Conservation (phyloP, 2,329 filamentous ascomycete species). For the Diaporthe velutina region DNA sequence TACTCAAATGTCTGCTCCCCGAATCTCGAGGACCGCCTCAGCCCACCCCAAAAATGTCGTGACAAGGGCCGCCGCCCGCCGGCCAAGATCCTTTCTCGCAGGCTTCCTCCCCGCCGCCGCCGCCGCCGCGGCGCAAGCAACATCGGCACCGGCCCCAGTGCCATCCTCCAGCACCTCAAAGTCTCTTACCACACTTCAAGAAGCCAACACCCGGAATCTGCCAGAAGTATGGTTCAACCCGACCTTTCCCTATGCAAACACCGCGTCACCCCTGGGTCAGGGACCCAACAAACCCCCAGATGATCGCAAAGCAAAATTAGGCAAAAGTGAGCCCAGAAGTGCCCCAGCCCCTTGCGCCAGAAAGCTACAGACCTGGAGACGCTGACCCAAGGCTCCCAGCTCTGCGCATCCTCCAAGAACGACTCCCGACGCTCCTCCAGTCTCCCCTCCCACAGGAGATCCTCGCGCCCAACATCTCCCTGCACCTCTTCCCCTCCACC, state of each 20-base stretch:
- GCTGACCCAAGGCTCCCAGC: constrained; percentile 55
- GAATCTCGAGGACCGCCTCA: constrained; percentile 48
- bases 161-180: constrained; percentile 36
- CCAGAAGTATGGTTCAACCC: constrained; percentile 60
- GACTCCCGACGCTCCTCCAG: constrained; percentile 75
- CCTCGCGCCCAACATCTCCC: constrained; percentile 79
- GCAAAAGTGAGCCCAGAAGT: constrained; percentile 64
- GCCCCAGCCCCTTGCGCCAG: neutral
- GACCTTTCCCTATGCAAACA: constrained; percentile 48
- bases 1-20: constrained; percentile 53
- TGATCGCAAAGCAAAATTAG: constrained; percentile 72
- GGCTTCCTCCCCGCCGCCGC: constrained; percentile 32
- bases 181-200: constrained; percentile 42
- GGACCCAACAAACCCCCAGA: constrained; percentile 56
- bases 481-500: constrained; percentile 80
- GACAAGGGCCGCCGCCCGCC: constrained; percentile 44
- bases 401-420: constrained; percentile 74
- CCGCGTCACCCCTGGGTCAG: constrained; percentile 41
- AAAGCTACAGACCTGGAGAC: neutral
- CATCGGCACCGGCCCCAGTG: constrained; percentile 32
- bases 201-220: constrained; percentile 46
- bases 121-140: constrained; percentile 33
- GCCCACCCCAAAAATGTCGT: constrained; percentile 43
- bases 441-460: constrained; percentile 80
- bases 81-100: constrained; percentile 42